These are phyloP conservation scores for Pestalotiopsis sp. DNA, from an alignment of 2,329 filamentous ascomycete genomes.

Conservation along the genomic window DNA sequence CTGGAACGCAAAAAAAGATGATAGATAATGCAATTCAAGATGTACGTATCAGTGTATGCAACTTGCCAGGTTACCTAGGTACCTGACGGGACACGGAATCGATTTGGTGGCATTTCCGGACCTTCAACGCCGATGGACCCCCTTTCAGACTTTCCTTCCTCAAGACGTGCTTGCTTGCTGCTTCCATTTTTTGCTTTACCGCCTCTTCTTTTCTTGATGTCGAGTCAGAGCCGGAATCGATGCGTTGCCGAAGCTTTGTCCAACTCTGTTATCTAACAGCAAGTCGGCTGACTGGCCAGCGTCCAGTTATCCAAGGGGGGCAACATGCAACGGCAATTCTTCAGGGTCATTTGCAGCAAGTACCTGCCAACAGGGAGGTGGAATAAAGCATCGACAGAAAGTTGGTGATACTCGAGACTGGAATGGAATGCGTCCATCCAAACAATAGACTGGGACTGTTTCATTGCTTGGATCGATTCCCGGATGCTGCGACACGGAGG, in stretches of 20 bases:
- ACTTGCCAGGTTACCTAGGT: neutral
- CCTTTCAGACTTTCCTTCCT: neutral
- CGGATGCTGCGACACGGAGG: constrained; percentile 20
- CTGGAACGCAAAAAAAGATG: neutral
- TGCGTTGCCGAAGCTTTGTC: constrained; percentile 6
- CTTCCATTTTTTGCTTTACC: constrained; percentile 13
- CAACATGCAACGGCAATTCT: neutral
- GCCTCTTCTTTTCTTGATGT: constrained; percentile 13
- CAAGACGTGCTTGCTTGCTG: neutral
- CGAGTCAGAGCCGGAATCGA: neutral
- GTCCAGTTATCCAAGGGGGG: neutral
- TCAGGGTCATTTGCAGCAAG: neutral
- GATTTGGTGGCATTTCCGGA: neutral
- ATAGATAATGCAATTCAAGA: neutral
- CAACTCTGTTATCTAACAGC: constrained; percentile 15
- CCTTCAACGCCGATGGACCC: neutral
- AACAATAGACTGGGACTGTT: no score
- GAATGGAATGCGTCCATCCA: neutral
- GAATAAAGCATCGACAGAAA: no score
- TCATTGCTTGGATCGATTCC: neutral
- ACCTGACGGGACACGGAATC: neutral
- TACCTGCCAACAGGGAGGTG: neutral
- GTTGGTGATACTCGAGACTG: neutral
- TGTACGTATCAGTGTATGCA: neutral
- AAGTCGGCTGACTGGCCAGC: neutral